Percentiles rank a stretch among this genome's conserved stretches.
Evolutionary conservation across 495 filamentous ascomycete genomes (phyloP).

Genomic region (Neurospora sp.): DNA sequence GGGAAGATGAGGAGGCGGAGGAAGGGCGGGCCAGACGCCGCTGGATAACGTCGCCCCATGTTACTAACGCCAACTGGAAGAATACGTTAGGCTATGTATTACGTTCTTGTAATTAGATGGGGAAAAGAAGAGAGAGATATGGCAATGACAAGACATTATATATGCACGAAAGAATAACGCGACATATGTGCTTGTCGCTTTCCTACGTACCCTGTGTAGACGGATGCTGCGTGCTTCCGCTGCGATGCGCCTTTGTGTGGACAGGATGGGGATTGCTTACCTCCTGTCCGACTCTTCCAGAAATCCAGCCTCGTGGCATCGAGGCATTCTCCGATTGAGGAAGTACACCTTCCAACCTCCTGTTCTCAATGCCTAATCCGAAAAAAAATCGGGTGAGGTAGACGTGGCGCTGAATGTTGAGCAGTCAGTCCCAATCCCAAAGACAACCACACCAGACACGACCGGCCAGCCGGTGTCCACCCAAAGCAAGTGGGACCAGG

Average conservation of each 20-base stretch:
- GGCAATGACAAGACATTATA: neutral
- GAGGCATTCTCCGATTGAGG: neutral
- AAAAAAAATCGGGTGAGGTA: neutral
- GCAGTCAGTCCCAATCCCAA: neutral
- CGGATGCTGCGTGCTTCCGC: neutral
- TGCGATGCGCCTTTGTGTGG: neutral
- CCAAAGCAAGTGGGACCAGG: no score
- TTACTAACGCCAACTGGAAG: neutral
- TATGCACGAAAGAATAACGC: neutral
- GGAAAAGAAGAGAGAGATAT: neutral
- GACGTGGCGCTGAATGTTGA: neutral
- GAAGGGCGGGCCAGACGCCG: neutral
- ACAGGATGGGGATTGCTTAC: neutral
- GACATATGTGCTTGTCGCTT: neutral
- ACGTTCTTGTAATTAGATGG: neutral
- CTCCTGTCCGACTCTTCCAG: neutral
- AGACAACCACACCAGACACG: no score
- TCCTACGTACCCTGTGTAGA: neutral
- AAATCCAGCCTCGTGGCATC: neutral
- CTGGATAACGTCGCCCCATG: neutral
- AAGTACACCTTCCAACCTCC: neutral
- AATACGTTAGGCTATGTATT: neutral
- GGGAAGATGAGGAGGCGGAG: neutral
- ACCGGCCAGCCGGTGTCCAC: no score
- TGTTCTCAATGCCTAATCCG: neutral